Evolutionary conservation across 1,284 basidiomycete species (phyloP).

Genomic region (Mycena sp.): DNA sequence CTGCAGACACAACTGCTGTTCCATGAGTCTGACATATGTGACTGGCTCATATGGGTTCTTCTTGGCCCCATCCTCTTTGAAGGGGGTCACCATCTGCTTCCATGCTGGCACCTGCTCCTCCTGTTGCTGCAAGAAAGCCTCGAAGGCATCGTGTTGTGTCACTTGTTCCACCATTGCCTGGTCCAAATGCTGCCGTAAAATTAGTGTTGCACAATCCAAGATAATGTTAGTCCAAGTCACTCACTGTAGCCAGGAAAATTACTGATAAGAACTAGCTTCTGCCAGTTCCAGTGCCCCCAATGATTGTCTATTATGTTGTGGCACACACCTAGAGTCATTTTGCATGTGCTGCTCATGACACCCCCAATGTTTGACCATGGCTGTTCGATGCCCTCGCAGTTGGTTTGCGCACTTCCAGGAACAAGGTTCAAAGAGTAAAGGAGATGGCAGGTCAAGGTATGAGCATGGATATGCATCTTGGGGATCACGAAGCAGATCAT

Average conservation of each 20-base stretch:
- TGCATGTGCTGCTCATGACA: slow-evolving; percentile 32
- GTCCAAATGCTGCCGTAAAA: not conserved
- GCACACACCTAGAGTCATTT: slow-evolving; percentile 38
- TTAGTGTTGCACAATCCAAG: not conserved
- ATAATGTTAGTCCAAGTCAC: too few relatives aligned
- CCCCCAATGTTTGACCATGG: too few relatives aligned
- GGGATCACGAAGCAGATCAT: slow-evolving; percentile 28
- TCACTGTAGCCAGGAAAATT: not conserved
- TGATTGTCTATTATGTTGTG: slow-evolving; percentile 40
- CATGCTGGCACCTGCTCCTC: not conserved
- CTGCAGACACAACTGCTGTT: not conserved
- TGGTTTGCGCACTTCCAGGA: too few relatives aligned
- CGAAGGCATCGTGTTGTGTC: slow-evolving; percentile 4
- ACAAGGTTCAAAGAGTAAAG: slow-evolving; percentile 36
- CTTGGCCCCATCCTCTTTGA: not conserved
- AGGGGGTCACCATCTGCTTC: not conserved
- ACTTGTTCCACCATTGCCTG: not conserved
- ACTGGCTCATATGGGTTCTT: slow-evolving; percentile 13
- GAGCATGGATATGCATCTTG: slow-evolving; percentile 39
- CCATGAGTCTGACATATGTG: not conserved
- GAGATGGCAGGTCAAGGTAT: slow-evolving; percentile 31
- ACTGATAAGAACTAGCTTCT: slow-evolving; percentile 33
- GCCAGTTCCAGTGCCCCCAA: slow-evolving; percentile 41
- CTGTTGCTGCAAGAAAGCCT: slow-evolving; percentile 3
- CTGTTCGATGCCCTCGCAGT: too few relatives aligned